These are phyloP conservation scores for Sclerotinia nivalis DNA, from an alignment of 2,329 filamentous ascomycete species.

Conservation along the genomic window DNA sequence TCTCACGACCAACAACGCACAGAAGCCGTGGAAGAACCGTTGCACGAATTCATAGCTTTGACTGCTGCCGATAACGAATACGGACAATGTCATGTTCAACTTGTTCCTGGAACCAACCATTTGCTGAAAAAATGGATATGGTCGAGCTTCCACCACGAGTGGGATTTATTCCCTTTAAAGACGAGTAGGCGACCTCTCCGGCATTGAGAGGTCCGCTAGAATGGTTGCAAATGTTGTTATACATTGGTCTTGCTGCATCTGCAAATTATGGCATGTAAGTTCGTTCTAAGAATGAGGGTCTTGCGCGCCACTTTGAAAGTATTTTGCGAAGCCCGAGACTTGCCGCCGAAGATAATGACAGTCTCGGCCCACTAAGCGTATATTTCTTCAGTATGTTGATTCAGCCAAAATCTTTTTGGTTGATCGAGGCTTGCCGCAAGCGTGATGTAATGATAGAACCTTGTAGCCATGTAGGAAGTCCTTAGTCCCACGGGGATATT, in stretches of 20 bases:
- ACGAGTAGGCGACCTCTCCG: background rate
- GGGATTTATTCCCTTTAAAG: constrained; percentile 12
- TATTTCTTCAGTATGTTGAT: constrained; percentile 8
- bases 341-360: background rate
- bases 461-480: constrained; percentile 12
- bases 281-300: background rate
- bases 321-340: background rate
- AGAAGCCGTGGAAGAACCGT: constrained; percentile 4
- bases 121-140: constrained; percentile 11
- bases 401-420: background rate
- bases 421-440: constrained; percentile 13
- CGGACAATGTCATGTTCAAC: constrained; percentile 13
- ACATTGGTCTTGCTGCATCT: background rate
- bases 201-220: background rate
- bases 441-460: constrained; percentile 15
- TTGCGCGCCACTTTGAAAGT: background rate
- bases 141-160: constrained; percentile 8
- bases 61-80: constrained; percentile 17
- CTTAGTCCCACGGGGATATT: background rate
- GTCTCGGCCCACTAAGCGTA: background rate
- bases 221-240: constrained; percentile 6
- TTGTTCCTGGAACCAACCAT: constrained; percentile 9
- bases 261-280: constrained; percentile 18
- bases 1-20: constrained; percentile 14
- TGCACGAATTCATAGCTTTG: constrained; percentile 9